These are phyloP conservation scores for Fusarium sp. DNA, from an alignment of 2,329 filamentous ascomycete genomes.

Conservation along the genomic window DNA sequence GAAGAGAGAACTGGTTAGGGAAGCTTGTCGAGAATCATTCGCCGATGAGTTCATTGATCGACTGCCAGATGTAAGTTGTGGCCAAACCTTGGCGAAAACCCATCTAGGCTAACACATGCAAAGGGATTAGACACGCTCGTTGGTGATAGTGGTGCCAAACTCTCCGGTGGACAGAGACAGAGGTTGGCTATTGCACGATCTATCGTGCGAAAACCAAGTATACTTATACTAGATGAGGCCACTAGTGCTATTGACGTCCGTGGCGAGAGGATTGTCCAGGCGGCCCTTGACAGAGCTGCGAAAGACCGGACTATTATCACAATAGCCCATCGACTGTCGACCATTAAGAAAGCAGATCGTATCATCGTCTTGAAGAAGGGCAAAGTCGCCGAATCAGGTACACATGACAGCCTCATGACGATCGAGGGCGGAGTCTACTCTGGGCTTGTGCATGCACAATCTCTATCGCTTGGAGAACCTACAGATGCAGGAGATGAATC, in stretches of 20 bases:
- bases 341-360: constrained; percentile 79
- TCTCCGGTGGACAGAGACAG: constrained; percentile 88
- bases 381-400: constrained; percentile 76
- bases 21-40: constrained; percentile 73
- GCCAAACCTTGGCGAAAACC: background rate
- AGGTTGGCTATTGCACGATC: constrained; percentile 80
- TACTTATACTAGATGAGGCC: constrained; percentile 80
- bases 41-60: constrained; percentile 74
- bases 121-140: constrained; percentile 78
- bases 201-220: constrained; percentile 75
- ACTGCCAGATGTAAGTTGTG: constrained; percentile 60
- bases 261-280: constrained; percentile 69
- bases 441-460: constrained; percentile 71
- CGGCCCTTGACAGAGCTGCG: constrained; percentile 69
- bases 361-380: constrained; percentile 82
- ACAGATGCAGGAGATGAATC: constrained; percentile 48
- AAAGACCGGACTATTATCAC: constrained; percentile 74
- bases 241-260: constrained; percentile 71
- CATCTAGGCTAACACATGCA: constrained; percentile 13
- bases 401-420: constrained; percentile 74
- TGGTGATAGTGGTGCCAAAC: constrained; percentile 79
- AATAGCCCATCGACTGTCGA: constrained; percentile 79
- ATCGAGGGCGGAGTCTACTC: constrained; percentile 71
- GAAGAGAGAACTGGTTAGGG: constrained; percentile 67
- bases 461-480: constrained; percentile 63